Evolutionary conservation across 2,329 filamentous ascomycete genomes (phyloP).

Genomic region (Exophiala oligosperma): DNA sequence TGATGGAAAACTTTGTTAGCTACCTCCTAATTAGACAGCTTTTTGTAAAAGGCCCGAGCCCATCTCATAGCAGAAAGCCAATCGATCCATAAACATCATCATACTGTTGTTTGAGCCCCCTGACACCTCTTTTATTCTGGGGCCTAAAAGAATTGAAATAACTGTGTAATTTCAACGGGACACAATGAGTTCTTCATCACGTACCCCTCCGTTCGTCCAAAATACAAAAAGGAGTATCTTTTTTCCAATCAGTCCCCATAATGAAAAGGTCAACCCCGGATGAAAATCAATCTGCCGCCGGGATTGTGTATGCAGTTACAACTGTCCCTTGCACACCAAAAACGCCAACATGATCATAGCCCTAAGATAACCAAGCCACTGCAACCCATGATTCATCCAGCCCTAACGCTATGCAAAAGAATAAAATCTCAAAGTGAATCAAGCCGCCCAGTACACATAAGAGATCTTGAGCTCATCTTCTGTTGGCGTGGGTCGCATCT

Average conservation of each 20-base stretch:
- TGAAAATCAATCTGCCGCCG: too few species aligned
- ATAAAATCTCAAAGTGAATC: background rate
- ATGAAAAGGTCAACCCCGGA: too few species aligned
- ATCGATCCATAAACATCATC: too few species aligned
- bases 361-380: background rate
- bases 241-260: background rate
- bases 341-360: too few species aligned
- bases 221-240: too few species aligned
- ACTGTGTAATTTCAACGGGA: too few species aligned
- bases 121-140: background rate
- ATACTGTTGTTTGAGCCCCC: background rate
- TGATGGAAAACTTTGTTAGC: too few species aligned
- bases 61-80: background rate
- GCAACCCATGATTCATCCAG: background rate
- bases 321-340: background rate
- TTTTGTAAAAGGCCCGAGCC: background rate
- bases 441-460: background rate
- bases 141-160: too few species aligned
- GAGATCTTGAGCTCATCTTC: background rate
- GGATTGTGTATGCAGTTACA: background rate
- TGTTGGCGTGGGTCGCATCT: background rate
- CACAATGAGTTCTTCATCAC: too few species aligned
- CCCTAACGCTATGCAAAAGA: slow-evolving; percentile 14
- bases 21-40: background rate
- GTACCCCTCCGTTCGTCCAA: too few species aligned